Evolutionary conservation across 169 alveolate species (phyloP), one percentile per base, ranked within the genome.

Genomic region (Blepharisma undulans): DNA sequence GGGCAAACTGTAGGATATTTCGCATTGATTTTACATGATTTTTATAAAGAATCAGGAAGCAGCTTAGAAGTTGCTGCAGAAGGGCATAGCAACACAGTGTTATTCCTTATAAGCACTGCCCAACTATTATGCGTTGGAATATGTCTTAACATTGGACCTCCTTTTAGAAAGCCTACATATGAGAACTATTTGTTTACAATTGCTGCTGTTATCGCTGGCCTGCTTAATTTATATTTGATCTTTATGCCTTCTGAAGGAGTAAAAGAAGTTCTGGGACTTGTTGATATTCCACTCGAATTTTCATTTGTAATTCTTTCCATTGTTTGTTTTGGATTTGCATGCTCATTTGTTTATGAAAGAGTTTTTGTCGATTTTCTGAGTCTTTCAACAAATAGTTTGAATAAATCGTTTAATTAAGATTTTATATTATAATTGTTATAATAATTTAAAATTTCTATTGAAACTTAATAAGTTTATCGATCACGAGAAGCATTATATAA

Each of bases 121-220:
- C 87, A 88, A 32, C 34, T 76, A 19, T 29, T 88, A 33, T n/a
- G 33, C 7, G 78, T 88, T 34, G 27, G 87, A 0, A 30, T 88
- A n/a, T 25, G 76, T 30, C 77, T 76, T 72, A 76, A 76, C 22
- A 88, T 76, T 34, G 92, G 92, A 30, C 33, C 71, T 21, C 92
- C 92, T 76, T 88, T 32, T 76, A 72, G 92, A 76, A 19, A 88
- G 34, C 76, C 92, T 18, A 30, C 87, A 21, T 88, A 76, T 74
- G 33, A 34, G 22, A 88, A 88, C 30, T 76, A 32, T 25, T 25
- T 19, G 29, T 76, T 88, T 34, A 76, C 87, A 29, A 34, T 76
- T 32, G 27, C 85, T 1, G 72, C 77, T 34, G 22, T 33, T 6
- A 34, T 72, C n/a, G 27, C 34, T 5, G n/a, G 32, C 21, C 16